Conservation (phyloP, 2,329 filamentous ascomycete species). For the Colletotrichum musae region DNA sequence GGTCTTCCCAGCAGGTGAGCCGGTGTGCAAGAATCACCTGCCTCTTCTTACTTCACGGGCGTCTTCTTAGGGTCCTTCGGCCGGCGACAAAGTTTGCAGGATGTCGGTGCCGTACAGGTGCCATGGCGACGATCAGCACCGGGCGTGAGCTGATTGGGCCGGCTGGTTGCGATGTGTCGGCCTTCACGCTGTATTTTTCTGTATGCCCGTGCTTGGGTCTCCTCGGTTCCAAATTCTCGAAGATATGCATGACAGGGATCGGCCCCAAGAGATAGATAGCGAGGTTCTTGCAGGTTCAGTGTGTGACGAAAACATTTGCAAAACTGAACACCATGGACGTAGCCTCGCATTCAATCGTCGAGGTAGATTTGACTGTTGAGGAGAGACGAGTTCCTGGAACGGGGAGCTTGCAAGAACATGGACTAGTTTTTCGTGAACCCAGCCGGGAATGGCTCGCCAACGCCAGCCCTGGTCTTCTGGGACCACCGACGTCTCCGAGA, state of each 20-base stretch:
- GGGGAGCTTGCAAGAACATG: conserved; percentile 3
- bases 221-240: not conserved
- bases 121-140: not conserved
- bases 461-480: not conserved
- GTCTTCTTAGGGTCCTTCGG: not conserved
- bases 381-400: conserved; percentile 6
- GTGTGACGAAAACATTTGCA: not conserved
- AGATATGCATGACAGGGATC: not conserved
- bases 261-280: not conserved
- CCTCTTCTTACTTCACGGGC: no score
- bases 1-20: no score
- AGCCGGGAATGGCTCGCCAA: conserved; percentile 3
- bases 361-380: not conserved
- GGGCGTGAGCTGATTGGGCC: not conserved
- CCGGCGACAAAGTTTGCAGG: not conserved
- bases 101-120: not conserved
- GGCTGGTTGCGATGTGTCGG: conserved; percentile 2
- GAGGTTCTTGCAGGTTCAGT: not conserved
- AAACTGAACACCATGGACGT: not conserved
- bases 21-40: no score
- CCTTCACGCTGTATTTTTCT: not conserved
- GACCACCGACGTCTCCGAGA: conserved; percentile 17
- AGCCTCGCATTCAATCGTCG: not conserved
- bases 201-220: not conserved
- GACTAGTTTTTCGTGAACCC: not conserved